These are phyloP conservation scores for Aspergillus ustus DNA, from an alignment of 2,329 filamentous ascomycete genomes.

Conservation along the genomic window DNA sequence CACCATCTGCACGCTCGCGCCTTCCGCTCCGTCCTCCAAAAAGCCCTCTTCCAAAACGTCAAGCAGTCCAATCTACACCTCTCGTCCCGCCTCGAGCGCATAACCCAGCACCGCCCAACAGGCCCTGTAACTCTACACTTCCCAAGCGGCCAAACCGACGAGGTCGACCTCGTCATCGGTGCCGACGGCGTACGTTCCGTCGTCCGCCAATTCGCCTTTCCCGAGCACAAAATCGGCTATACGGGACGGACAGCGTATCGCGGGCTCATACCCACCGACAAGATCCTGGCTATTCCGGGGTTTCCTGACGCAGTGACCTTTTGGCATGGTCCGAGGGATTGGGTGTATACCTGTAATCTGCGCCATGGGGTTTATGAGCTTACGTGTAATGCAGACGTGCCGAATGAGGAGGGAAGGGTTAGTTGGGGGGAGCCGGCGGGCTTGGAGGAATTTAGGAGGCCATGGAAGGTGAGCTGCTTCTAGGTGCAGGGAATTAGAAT, in stretches of 20 bases:
- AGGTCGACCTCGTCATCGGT: constrained; percentile 19
- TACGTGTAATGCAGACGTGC: constrained; percentile 8
- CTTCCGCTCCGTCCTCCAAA: constrained; percentile 19
- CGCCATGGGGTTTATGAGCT: constrained; percentile 19
- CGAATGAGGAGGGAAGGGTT: constrained; percentile 9
- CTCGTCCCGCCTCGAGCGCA: constrained; percentile 8
- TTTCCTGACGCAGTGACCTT: constrained; percentile 20
- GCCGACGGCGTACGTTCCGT: constrained; percentile 23
- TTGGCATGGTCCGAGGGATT: constrained; percentile 21
- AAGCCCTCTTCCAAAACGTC: constrained; percentile 9
- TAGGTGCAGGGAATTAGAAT: background rate
- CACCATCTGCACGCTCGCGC: constrained; percentile 18
- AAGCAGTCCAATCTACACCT: constrained; percentile 10
- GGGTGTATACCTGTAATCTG: constrained; percentile 22
- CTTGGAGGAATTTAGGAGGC: constrained; percentile 14
- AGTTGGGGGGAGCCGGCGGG: constrained; percentile 21
- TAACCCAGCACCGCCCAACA: background rate
- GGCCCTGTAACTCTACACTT: constrained; percentile 9
- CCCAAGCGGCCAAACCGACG: constrained; percentile 9
- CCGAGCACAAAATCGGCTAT: constrained; percentile 17
- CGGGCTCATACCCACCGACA: constrained; percentile 11
- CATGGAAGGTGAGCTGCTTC: constrained; percentile 13
- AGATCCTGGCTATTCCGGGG: constrained; percentile 12
- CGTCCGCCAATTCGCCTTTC: constrained; percentile 20
- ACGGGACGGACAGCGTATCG: constrained; percentile 21